Conservation (phyloP, 306 rosid species). For the Luffa acutangula region DNA sequence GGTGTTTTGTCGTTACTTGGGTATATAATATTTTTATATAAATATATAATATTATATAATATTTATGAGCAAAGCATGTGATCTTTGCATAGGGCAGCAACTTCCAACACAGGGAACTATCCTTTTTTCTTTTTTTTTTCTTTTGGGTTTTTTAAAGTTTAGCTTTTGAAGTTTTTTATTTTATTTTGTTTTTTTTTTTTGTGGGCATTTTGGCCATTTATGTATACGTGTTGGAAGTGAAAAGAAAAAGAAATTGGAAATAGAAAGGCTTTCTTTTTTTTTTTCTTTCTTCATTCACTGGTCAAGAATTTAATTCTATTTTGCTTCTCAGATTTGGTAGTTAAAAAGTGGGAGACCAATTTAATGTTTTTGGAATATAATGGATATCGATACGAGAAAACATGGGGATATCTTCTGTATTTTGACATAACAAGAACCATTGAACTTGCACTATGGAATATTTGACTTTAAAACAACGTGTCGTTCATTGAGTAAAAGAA, state of each 20-base stretch:
- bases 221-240: constrained; percentile 4
- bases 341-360: too few relatives aligned
- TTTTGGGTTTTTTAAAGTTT: constrained; percentile 2
- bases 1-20: constrained; percentile 30
- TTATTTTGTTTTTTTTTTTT: background rate
- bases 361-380: too few relatives aligned
- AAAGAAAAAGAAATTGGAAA: background rate
- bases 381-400: too few relatives aligned
- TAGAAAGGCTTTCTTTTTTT: background rate
- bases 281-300: background rate
- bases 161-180: background rate
- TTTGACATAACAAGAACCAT: too few relatives aligned
- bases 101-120: background rate
- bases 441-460: too few relatives aligned
- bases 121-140: background rate
- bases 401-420: too few relatives aligned
- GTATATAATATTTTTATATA: constrained; percentile 30
- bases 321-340: background rate
- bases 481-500: background rate
- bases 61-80: background rate
- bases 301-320: background rate
- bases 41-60: background rate
- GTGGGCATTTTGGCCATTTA: background rate
- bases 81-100: constrained; percentile 2
- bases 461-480: too few relatives aligned